Evolutionary conservation across 192 early-diverging fungal genomes (phyloP), one percentile per base, ranked within the genome.

Genomic region (Entomortierella parvispora): DNA sequence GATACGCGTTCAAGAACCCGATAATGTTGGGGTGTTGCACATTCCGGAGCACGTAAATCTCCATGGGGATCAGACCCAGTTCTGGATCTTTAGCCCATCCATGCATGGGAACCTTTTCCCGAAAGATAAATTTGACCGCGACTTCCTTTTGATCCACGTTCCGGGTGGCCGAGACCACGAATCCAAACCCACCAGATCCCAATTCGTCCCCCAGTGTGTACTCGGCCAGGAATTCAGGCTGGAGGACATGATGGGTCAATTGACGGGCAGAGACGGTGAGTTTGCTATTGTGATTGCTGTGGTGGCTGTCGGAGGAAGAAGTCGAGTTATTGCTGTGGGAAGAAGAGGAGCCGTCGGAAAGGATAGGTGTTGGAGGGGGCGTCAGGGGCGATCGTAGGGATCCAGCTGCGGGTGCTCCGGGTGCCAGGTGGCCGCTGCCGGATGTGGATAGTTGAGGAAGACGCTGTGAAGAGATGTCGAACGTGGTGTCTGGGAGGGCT

Each of bases 141-240:
- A 89, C 85, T 59, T 90, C 86, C 28, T 72, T 79, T 28, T 86
- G 53, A 59, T 83, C 81, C 12, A 42, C 52, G 11, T 84, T 81
- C 31, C 86, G 87, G 15, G 79, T 68, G 14, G 86, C 89, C 23
- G 85, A 84, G n/a, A 88, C 81, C 0, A 94, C 93, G 74, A 93
- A 92, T 4, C 93, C 93, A 68, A 91, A 92, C 25, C 92, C 93
- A 52, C 93, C 93, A 32, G 70, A 83, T 8, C 93, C 93, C 31
- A 94, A 88, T 61, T 92, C 89, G 54, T 89, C 79, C 17, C 82
- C 80, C 8, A 88, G 55, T 6, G 61, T 54, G 59, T 88, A 89
- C 42, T 83, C 62, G 31, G 69, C 52, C 25, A 80, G 15, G 62
- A 89, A 88, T 33, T 79, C 77, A 15, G 85, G 69, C 28, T 82